These are phyloP conservation scores for Nissolia schottii DNA, from an alignment of 306 rosid genomes.

Conservation along the genomic window DNA sequence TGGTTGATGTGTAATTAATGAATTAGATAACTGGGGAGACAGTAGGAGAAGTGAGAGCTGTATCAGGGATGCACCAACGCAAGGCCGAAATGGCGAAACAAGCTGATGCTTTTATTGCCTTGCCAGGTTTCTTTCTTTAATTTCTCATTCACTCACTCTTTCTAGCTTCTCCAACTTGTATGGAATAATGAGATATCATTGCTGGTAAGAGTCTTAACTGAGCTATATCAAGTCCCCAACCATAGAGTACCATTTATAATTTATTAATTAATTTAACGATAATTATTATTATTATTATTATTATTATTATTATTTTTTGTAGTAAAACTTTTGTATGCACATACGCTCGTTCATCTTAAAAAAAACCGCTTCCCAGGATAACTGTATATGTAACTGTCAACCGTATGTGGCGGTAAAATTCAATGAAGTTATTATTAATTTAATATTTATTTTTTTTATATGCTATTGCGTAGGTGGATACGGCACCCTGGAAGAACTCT, in stretches of 20 bases:
- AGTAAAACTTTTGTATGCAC: neutral
- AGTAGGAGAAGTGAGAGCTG: slow-evolving; percentile 86
- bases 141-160: neutral
- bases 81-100: slow-evolving; percentile 95
- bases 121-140: slow-evolving; percentile 55
- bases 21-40: slow-evolving; percentile 78
- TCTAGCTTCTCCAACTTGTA: neutral
- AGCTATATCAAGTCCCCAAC: neutral
- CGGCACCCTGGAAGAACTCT: slow-evolving; percentile 83
- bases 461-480: slow-evolving; percentile 60
- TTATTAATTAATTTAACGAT: too few relatives aligned
- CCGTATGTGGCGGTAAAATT: slow-evolving; percentile 12
- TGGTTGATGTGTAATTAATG: neutral
- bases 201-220: neutral
- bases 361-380: neutral
- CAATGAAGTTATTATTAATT: neutral
- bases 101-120: slow-evolving; percentile 90
- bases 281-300: too few relatives aligned
- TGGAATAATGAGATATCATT: neutral
- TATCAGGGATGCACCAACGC: slow-evolving; percentile 91
- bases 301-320: too few relatives aligned
- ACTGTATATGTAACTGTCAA: slow-evolving; percentile 10
- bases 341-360: neutral
- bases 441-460: neutral
- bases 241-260: neutral